Base-by-base conservation (phyloP, 2,329 filamentous ascomycete genomes). In the Exophiala calicioides region DNA sequence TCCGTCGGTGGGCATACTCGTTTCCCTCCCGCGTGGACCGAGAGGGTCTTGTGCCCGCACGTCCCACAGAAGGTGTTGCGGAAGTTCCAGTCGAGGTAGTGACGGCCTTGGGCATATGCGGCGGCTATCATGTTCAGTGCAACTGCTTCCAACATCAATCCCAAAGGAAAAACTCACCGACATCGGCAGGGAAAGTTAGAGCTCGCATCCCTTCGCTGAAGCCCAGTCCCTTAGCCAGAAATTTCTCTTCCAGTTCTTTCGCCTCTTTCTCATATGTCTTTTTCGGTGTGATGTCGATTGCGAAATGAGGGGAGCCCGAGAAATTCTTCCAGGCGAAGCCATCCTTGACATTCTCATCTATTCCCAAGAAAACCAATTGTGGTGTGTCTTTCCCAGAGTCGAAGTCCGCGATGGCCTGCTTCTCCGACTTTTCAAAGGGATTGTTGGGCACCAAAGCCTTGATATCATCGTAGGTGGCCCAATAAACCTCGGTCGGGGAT, bases 11-110 rank as follows among this genome's bases (percentile, higher is more conserved):
- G 71, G 49, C 67, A 74, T 18, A 64, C 61, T 24, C 71, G 68
- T 56, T 75, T 74, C 12, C 66, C 68, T 26, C 69, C 70, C 4
- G 66, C 70, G 50, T 75, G 70, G 9, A 66, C 57, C 13, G 61
- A 63, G 10, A 96, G 73, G 0, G 90, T 97, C 18, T 79, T 82
- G 61, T 87, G 80, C 24, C 93, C 91, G 68, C 93, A 98, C 45
- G 85, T 85, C 23, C 84, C 90, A 67, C 93, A 98, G 75, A 89
- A 98, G 21, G 85, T 86, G 69, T 95, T 95, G 40, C 91, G 86
- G 19, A 77, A 77, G 70, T 98, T 97, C 93, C 93, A 98, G 72
- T 97, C 93, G 26, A 94, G 75, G 19, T 96, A 76, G 34, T 90
- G 86, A 44, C 91, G 84, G 5, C 90, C 88, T 68, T 95, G 88